Percentiles rank a stretch among this genome's conserved stretches.
Conservation (phyloP, 805 yeast species). For the Jamesozyma hellenica region DNA sequence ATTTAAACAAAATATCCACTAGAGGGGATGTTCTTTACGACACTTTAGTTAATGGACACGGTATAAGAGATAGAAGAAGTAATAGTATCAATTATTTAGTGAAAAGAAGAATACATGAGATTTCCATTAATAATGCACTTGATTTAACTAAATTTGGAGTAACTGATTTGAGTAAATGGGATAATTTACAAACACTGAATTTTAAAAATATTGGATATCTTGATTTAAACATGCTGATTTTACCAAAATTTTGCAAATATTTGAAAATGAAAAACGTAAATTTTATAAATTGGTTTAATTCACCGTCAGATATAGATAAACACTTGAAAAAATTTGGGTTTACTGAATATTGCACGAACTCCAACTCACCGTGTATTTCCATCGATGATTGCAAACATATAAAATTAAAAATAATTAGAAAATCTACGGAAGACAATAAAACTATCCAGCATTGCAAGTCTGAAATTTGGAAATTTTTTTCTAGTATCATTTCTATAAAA, state of each 20-base stretch:
- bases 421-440: no score
- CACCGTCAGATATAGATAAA: no score
- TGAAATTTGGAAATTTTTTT: conserved; percentile 8
- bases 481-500: no score
- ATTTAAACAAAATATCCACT: conserved; percentile 11
- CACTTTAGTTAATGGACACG: conserved; percentile 22
- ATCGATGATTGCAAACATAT: background rate
- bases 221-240: conserved; percentile 18
- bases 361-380: background rate
- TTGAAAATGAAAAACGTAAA: conserved; percentile 10
- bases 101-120: conserved; percentile 12
- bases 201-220: conserved; percentile 11
- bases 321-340: no score
- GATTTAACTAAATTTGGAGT: conserved; percentile 9
- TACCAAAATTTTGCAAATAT: conserved; percentile 18
- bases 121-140: conserved; percentile 11
- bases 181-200: conserved; percentile 14
- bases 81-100: conserved; percentile 18
- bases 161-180: conserved; percentile 26
- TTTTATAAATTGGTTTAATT: conserved; percentile 22
- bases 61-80: conserved; percentile 25
- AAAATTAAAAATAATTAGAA: conserved; percentile 1
- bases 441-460: conserved; percentile 5
- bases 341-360: background rate
- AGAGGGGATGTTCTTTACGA: conserved; percentile 17